Conservation (phyloP, 305 asterid genomes). For the Solanum hybrid region DNA sequence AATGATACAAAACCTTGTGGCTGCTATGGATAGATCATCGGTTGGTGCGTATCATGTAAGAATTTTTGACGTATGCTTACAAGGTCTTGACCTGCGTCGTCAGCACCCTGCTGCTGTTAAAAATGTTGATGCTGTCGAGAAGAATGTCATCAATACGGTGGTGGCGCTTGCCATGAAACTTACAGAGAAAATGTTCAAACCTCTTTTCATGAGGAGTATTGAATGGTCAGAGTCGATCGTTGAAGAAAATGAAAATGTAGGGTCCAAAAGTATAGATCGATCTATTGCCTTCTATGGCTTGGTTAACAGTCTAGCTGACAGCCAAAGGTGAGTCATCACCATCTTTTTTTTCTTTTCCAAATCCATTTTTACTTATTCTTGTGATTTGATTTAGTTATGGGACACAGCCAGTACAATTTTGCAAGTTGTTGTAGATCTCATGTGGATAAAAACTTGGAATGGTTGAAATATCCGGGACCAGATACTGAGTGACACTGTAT, state of each 20-base stretch:
- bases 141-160: slow-evolving; percentile 47
- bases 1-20: slow-evolving; percentile 58
- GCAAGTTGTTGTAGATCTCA: background rate
- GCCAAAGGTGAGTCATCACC: slow-evolving; percentile 50
- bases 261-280: slow-evolving; percentile 38
- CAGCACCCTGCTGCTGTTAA: slow-evolving; percentile 48
- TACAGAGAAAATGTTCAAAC: slow-evolving; percentile 76
- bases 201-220: slow-evolving; percentile 71
- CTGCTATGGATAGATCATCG: slow-evolving; percentile 74
- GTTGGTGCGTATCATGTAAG: slow-evolving; percentile 56
- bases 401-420: background rate
- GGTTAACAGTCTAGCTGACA: slow-evolving; percentile 74
- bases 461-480: background rate
- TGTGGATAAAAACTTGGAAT: background rate
- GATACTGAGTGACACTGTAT: background rate
- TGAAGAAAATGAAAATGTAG: slow-evolving; percentile 28
- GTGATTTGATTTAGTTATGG: background rate
- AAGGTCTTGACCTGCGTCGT: slow-evolving; percentile 82
- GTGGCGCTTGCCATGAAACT: slow-evolving; percentile 71
- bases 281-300: slow-evolving; percentile 69
- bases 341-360: background rate
- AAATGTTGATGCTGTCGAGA: slow-evolving; percentile 55
- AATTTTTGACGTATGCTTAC: slow-evolving; percentile 71
- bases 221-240: slow-evolving; percentile 70
- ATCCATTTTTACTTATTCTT: background rate